Percentiles rank a stretch among this genome's conserved stretches.
phyloP scores from a whole-genome alignment of 306 rosid species.

The Senna siamea region DNA sequence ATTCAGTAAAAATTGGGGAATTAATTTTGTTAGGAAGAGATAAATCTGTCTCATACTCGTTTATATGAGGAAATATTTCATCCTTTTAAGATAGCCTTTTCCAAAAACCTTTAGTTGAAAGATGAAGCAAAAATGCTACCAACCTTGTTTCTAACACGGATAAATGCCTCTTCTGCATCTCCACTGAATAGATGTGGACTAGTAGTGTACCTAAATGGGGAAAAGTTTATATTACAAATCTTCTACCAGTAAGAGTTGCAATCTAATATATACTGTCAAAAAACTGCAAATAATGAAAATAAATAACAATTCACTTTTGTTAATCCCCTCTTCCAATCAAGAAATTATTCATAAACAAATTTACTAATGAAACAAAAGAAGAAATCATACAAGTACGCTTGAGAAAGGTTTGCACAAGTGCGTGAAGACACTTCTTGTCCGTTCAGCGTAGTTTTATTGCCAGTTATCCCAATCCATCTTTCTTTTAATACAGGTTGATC shows the following conservation, averaged over 20 bases:
- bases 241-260: constrained; percentile 15
- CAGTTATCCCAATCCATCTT: constrained; percentile 89
- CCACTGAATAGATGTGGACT: constrained; percentile 90
- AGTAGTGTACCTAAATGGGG: constrained; percentile 75
- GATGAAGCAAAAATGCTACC: constrained; percentile 29
- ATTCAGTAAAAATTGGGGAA: not conserved
- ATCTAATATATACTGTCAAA: too few relatives aligned
- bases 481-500: constrained; percentile 91
- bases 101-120: not conserved
- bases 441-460: constrained; percentile 77
- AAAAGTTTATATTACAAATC: constrained; percentile 20
- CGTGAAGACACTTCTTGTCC: constrained; percentile 83
- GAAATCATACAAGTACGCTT: constrained; percentile 76
- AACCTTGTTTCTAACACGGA: constrained; percentile 86
- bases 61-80: not conserved
- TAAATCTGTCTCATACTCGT: not conserved
- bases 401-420: constrained; percentile 63
- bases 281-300: constrained; percentile 25
- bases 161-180: constrained; percentile 84
- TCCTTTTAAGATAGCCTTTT: constrained; percentile 9
- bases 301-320: constrained; percentile 23
- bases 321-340: constrained; percentile 22
- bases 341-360: constrained; percentile 9
- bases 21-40: not conserved
- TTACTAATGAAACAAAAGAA: constrained; percentile 31